Evolutionary conservation across 2,329 filamentous ascomycete species (phyloP).

Genomic region (Neonectria coccinea): DNA sequence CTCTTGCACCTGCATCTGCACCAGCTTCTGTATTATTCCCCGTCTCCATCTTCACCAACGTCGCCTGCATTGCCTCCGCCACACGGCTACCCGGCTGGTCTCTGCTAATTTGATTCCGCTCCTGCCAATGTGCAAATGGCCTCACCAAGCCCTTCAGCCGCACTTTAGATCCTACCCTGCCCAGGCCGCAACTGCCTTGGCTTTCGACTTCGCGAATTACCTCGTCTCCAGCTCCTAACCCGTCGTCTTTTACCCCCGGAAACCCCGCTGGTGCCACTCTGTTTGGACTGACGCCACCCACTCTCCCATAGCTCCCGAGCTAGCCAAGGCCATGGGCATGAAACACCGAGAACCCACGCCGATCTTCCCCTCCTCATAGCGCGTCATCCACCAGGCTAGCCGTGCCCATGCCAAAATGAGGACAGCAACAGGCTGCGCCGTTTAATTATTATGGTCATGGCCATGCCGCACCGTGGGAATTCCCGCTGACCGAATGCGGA

Average conservation of each 20-base stretch:
- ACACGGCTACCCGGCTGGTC: slow-evolving; percentile 6
- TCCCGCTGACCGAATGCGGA: not conserved
- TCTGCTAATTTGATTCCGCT: not conserved
- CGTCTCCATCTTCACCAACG: slow-evolving; percentile 8
- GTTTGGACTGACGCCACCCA: slow-evolving; percentile 31
- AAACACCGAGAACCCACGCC: slow-evolving; percentile 35
- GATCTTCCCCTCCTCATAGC: slow-evolving; percentile 33
- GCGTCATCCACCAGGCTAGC: slow-evolving; percentile 24
- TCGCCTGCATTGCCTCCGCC: slow-evolving; percentile 21
- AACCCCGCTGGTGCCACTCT: slow-evolving; percentile 28
- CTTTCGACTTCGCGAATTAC: not conserved
- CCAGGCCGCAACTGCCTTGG: not conserved
- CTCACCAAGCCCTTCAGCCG: slow-evolving; percentile 26
- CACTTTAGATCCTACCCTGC: slow-evolving; percentile 7
- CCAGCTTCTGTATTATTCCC: slow-evolving; percentile 7
- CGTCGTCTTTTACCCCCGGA: not conserved
- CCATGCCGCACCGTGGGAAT: slow-evolving; percentile 3
- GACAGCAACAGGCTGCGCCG: not conserved
- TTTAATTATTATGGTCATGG: not conserved
- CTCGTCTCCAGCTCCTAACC: not conserved
- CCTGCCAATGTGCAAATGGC: slow-evolving; percentile 16
- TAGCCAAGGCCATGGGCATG: slow-evolving; percentile 40
- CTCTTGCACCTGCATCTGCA: not conserved
- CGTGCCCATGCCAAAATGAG: slow-evolving; percentile 29
- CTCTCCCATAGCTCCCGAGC: slow-evolving; percentile 30